Conservation (phyloP, 139 green algal genomes). For the Chlamydomonas sp. region DNA sequence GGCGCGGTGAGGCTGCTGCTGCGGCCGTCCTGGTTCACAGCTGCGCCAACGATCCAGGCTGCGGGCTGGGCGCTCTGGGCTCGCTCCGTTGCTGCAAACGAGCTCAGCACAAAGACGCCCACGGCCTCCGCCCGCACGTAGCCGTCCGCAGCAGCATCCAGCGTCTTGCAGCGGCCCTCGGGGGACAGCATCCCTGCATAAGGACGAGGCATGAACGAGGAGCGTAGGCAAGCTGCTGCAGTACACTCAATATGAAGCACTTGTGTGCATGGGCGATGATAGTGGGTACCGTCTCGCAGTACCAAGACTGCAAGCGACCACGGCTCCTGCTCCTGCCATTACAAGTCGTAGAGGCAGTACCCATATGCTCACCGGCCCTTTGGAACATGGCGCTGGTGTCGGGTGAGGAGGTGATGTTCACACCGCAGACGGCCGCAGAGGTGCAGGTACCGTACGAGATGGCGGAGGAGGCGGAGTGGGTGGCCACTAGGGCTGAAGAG, state of each 20-base stretch:
- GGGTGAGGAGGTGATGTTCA: conserved; percentile 77
- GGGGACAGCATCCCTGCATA: conserved; percentile 62
- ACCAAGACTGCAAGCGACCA: too few species aligned
- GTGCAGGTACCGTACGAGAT: conserved; percentile 29
- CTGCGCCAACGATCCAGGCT: conserved; percentile 65
- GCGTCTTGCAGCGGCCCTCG: conserved; percentile 86
- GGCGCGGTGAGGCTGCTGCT: conserved; percentile 89
- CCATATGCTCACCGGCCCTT: conserved; percentile 41
- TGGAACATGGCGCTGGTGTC: conserved; percentile 74
- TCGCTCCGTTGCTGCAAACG: not conserved
- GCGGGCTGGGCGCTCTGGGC: not conserved
- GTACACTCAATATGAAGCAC: not conserved
- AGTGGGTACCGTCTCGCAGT: too few species aligned
- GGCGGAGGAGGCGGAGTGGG: conserved; percentile 55
- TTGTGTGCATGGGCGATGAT: too few species aligned
- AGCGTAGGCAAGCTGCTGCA: not conserved
- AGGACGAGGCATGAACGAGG: not conserved
- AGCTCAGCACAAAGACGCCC: conserved; percentile 38
- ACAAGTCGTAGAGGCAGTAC: not conserved
- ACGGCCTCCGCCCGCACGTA: conserved; percentile 84
- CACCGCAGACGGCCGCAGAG: conserved; percentile 58
- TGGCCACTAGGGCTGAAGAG: conserved; percentile 77
- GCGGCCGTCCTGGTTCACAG: conserved; percentile 92
- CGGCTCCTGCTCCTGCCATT: too few species aligned
- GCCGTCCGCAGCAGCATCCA: conserved; percentile 80